Evolutionary conservation across 176 grass and related monocot genomes (phyloP), one percentile per base, ranked within the genome.

Genomic region (Ensete ventricosum): DNA sequence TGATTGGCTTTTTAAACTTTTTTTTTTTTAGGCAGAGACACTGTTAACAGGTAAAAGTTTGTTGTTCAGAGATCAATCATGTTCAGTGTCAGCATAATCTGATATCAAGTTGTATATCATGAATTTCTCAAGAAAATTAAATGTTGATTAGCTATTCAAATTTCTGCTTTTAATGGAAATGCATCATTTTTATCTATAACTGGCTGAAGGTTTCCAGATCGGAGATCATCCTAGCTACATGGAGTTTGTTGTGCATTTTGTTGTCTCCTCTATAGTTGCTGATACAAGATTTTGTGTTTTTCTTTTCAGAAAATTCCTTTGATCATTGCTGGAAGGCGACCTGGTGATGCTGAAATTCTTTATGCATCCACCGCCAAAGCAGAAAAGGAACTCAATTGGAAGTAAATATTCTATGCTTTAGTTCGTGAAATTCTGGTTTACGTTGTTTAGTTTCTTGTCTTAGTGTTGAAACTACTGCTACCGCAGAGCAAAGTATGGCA

Each of bases 291-390:
- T 43, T 43, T 43, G 34, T 43, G 34, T 43, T 43, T 43, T 43
- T 19, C 78, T 50, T 64, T 52, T 48, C 74, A 98, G 94, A 93
- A 93, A 93, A 93, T 98, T 52, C 90, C 94, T 54, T 34, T 91
- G 85, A 73, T 87, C 9, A 87, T 93, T 16, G 88, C 89, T 81
- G 84, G 80, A 70, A 86, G 88, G 8, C 85, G 94, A 26, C 84
- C 86, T 60, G 94, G 94, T 71, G 90, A 98, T 79, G 88, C 90
- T n/a, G 94, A 90, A 79, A 81, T 91, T 80, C 88, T 98, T 60
- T 93, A 88, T 72, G 84, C 88, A 29, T 79, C 83, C 67, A 86
- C 90, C 59, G 78, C 71, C 13, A 97, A 97, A 91, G 94, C 94
- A 54, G 94, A 97, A 58, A 85, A 82, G 55, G 87, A 93, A 64